Evolutionary conservation across 1,284 basidiomycete species (phyloP).

Genomic region (Vanrija sp.): DNA sequence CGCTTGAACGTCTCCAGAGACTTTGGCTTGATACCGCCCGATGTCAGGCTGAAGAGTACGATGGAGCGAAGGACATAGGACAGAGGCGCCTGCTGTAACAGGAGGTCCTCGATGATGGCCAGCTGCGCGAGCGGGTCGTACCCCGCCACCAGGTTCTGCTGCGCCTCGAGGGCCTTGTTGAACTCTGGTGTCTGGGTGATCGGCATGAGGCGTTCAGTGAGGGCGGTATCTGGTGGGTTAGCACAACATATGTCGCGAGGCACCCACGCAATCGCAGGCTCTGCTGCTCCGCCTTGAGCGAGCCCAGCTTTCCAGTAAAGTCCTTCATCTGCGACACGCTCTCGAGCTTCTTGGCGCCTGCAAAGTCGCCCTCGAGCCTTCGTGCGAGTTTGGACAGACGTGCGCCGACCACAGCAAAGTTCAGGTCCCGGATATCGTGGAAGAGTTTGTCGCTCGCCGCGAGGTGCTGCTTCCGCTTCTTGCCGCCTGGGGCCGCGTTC

Average conservation of each 20-base stretch:
- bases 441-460: slow-evolving; percentile 76
- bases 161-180: slow-evolving; percentile 87
- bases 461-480: slow-evolving; percentile 82
- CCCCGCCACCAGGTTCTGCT: slow-evolving; percentile 91
- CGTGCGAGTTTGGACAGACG: slow-evolving; percentile 76
- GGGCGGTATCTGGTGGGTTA: slow-evolving; percentile 67
- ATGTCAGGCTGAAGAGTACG: slow-evolving; percentile 78
- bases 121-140: slow-evolving; percentile 76
- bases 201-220: slow-evolving; percentile 86
- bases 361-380: slow-evolving; percentile 82
- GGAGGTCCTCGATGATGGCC: slow-evolving; percentile 75
- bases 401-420: slow-evolving; percentile 89
- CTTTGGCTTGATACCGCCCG: slow-evolving; percentile 83
- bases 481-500: slow-evolving; percentile 55
- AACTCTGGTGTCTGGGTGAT: slow-evolving; percentile 84
- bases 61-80: slow-evolving; percentile 71
- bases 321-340: slow-evolving; percentile 88
- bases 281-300: slow-evolving; percentile 86
- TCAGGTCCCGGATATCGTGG: slow-evolving; percentile 78
- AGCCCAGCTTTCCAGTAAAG: slow-evolving; percentile 91
- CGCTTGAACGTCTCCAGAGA: slow-evolving; percentile 81
- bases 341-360: slow-evolving; percentile 54
- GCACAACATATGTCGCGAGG: too few species aligned
- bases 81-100: slow-evolving; percentile 77
- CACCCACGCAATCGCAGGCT: slow-evolving; percentile 79